These are phyloP conservation scores for Rubia peregrina DNA, from an alignment of 305 asterid species.

Conservation along the genomic window DNA sequence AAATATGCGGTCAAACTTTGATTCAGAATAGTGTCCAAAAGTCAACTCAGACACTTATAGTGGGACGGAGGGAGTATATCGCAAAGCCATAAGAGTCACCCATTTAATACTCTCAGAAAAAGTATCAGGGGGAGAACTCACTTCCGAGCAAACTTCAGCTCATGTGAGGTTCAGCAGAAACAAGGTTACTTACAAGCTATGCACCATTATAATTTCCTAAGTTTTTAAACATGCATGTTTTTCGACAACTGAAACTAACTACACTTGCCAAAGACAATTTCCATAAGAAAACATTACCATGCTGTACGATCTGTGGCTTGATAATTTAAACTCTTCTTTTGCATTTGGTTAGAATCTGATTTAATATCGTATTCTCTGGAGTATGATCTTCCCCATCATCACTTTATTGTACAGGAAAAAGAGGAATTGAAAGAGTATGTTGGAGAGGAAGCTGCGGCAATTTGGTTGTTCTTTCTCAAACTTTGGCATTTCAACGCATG, in stretches of 20 bases:
- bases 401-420: background rate
- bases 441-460: slow-evolving; percentile 7
- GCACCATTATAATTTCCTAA: background rate
- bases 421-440: background rate
- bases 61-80: background rate
- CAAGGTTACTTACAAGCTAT: slow-evolving; percentile 5
- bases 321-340: background rate
- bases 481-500: background rate
- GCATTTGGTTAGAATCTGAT: background rate
- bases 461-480: background rate
- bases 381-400: background rate
- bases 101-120: background rate
- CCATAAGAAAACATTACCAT: background rate
- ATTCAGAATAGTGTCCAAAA: no score
- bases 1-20: no score
- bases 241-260: background rate
- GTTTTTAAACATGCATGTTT: background rate
- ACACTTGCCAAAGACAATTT: background rate
- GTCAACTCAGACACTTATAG: no score
- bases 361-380: background rate
- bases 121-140: background rate
- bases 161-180: background rate
- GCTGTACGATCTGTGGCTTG: background rate
- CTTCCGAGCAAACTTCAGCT: background rate
- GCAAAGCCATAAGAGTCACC: slow-evolving; percentile 1